Percentiles rank a stretch among this genome's conserved stretches.
Conservation (phyloP, 2,329 filamentous ascomycete species). For the Aspergillus ochraceus region DNA sequence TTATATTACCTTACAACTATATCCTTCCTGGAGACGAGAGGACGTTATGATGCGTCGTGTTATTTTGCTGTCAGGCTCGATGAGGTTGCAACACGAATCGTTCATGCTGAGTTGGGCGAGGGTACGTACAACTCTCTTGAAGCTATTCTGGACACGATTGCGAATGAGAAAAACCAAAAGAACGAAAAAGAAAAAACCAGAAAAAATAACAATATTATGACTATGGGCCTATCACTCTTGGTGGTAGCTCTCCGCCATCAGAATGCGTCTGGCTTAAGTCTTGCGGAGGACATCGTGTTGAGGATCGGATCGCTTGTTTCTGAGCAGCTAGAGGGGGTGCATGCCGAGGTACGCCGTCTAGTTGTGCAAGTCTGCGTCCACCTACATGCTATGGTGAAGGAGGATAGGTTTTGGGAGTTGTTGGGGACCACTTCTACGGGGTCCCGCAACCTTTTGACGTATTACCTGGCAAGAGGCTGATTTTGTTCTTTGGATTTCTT, state of each 20-base stretch:
- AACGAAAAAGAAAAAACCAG: constrained; percentile 23
- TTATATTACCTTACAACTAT: background rate
- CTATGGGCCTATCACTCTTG: constrained; percentile 36
- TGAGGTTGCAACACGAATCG: background rate
- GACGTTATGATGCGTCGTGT: background rate
- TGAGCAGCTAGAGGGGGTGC: constrained; percentile 31
- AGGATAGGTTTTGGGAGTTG: constrained; percentile 29
- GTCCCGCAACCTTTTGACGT: constrained; percentile 37
- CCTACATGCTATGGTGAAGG: constrained; percentile 27
- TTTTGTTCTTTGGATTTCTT: no score
- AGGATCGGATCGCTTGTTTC: constrained; percentile 36
- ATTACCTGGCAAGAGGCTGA: constrained; percentile 30
- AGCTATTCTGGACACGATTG: constrained; percentile 9
- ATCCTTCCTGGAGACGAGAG: background rate
- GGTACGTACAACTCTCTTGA: constrained; percentile 2
- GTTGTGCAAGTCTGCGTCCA: constrained; percentile 36
- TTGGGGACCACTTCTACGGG: constrained; percentile 31
- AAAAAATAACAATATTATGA: constrained; percentile 26
- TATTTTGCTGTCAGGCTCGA: background rate
- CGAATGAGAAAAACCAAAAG: constrained; percentile 15
- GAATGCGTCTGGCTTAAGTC: constrained; percentile 18
- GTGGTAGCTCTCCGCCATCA: constrained; percentile 27
- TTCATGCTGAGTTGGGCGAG: background rate
- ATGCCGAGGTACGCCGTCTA: constrained; percentile 40
- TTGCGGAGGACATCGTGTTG: constrained; percentile 20